A percentile compares a stretch with the other conserved stretches of the same genome.
Evolutionary conservation across 768 basidiomycete species (phyloP).

Genomic region (Suillus discolor): DNA sequence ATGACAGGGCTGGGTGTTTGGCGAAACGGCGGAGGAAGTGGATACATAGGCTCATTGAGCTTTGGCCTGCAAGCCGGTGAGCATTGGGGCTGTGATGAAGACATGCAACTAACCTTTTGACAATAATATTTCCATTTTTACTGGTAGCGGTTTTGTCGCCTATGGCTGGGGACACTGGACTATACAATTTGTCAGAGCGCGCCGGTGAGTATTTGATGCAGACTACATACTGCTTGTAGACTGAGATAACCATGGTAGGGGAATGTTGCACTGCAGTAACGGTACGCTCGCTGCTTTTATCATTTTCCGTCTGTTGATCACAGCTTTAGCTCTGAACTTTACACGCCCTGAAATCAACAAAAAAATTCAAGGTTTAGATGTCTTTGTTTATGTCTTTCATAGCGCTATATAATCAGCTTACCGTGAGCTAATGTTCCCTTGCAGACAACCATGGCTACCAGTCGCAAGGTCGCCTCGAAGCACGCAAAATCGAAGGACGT

Average conservation of each 20-base stretch:
- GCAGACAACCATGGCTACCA: neutral
- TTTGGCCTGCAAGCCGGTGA: neutral
- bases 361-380: neutral
- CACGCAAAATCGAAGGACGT: neutral
- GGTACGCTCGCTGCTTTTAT: neutral
- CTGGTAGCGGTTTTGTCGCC: neutral
- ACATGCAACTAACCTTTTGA: conserved; percentile 3
- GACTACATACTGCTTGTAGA: neutral
- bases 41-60: neutral
- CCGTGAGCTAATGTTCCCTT: neutral
- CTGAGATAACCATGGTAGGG: neutral
- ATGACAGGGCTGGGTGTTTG: neutral
- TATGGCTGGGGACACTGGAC: neutral
- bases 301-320: neutral
- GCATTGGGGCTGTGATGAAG: neutral
- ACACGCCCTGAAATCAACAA: neutral
- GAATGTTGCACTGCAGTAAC: neutral
- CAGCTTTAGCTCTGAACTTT: neutral
- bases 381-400: neutral
- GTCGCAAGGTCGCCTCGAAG: neutral
- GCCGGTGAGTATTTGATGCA: neutral
- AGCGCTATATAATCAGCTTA: neutral
- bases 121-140: neutral
- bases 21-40: neutral
- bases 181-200: neutral